Evolutionary conservation across 768 basidiomycete species (phyloP).

Genomic region (Russula sp.): DNA sequence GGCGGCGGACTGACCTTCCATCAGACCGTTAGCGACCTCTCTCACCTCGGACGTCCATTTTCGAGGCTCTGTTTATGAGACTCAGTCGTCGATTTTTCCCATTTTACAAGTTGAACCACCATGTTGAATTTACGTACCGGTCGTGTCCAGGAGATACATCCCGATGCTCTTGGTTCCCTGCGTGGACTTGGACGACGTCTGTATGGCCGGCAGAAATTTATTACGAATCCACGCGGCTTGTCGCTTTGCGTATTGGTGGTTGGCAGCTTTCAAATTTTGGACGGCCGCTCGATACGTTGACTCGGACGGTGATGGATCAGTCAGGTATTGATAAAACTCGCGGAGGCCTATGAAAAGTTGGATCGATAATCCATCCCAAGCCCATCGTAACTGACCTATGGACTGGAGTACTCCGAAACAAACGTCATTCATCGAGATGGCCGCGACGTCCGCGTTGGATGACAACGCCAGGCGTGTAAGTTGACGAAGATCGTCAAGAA

Average conservation of each 20-base stretch:
- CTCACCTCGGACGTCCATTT: slow-evolving; percentile 53
- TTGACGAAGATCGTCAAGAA: slow-evolving; percentile 68
- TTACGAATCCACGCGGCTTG: slow-evolving; percentile 91
- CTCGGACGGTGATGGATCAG: slow-evolving; percentile 32
- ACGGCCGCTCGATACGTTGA: slow-evolving; percentile 45
- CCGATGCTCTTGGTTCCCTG: slow-evolving; percentile 30
- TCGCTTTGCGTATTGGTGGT: slow-evolving; percentile 83
- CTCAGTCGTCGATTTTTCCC: slow-evolving; percentile 37
- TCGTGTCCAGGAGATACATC: slow-evolving; percentile 62
- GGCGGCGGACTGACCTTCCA: slow-evolving; percentile 44
- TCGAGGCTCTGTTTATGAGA: not conserved
- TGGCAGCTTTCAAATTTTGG: slow-evolving; percentile 78
- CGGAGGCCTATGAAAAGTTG: slow-evolving; percentile 62
- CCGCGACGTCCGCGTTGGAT: not conserved
- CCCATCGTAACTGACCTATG: slow-evolving; percentile 52
- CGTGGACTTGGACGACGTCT: slow-evolving; percentile 38
- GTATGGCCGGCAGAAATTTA: slow-evolving; percentile 72
- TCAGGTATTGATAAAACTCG: slow-evolving; percentile 72
- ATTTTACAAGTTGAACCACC: not conserved
- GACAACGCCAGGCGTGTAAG: slow-evolving; percentile 33
- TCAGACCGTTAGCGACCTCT: slow-evolving; percentile 41
- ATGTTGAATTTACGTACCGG: slow-evolving; percentile 35
- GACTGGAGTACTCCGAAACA: slow-evolving; percentile 89
- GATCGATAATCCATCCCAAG: not conserved
- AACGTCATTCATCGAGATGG: slow-evolving; percentile 39